Conservation (phyloP, 345 rosid species). For the Syzygium oleosum region DNA sequence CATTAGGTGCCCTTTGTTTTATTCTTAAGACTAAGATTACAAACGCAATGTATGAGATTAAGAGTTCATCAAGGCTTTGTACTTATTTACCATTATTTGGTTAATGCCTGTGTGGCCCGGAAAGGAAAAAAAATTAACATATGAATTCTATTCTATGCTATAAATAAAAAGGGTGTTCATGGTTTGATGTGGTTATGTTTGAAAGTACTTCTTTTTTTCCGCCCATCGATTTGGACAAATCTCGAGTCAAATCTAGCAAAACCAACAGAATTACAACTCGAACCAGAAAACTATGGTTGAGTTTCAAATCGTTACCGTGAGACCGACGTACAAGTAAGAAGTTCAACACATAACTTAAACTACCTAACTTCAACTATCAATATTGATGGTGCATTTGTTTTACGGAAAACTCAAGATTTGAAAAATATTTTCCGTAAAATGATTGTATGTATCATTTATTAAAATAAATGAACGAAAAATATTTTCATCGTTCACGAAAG, state of each 20-base stretch:
- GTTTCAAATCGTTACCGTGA: background rate
- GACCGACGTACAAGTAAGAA: accelerated
- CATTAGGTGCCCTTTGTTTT: background rate
- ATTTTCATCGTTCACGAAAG: background rate
- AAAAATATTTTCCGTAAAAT: no score
- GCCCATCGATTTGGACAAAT: background rate
- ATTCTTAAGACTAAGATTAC: background rate
- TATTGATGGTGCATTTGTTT: no score
- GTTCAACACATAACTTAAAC: background rate
- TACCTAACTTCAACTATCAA: background rate
- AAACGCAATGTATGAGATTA: background rate
- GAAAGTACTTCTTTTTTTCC: background rate
- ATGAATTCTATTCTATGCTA: background rate
- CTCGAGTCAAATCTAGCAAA: background rate
- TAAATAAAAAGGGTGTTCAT: background rate
- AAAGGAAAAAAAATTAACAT: background rate
- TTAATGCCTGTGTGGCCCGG: background rate
- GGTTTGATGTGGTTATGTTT: background rate
- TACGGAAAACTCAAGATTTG: no score
- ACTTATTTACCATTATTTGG: background rate
- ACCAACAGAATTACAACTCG: background rate
- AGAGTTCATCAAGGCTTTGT: background rate
- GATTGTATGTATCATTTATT: no score
- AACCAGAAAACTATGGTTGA: background rate
- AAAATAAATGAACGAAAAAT: background rate